phyloP scores from a whole-genome alignment of 116 monocot genomes.

The Posidonia oceanica region DNA sequence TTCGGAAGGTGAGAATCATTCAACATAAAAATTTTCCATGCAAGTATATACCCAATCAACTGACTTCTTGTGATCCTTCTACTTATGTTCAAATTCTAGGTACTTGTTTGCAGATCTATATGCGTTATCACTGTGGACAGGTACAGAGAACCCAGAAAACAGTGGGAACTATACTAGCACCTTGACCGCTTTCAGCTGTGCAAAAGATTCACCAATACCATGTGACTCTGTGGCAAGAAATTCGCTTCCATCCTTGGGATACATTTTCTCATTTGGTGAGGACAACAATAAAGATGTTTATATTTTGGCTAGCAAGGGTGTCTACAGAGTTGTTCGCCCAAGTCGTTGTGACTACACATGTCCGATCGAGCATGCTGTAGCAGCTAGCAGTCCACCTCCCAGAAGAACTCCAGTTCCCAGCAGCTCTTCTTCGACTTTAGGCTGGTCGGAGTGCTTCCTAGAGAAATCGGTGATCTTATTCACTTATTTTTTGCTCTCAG shows the following conservation, averaged over 20 bases:
- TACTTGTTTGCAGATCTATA: constrained; percentile 83
- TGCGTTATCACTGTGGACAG: constrained; percentile 51
- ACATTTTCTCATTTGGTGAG: constrained; percentile 72
- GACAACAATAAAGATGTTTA: constrained; percentile 68
- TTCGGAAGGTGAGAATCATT: constrained; percentile 47
- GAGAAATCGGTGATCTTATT: background rate
- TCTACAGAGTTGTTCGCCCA: constrained; percentile 67
- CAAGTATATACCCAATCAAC: background rate
- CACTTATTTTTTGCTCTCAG: background rate
- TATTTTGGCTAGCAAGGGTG: constrained; percentile 56
- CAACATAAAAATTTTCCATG: background rate
- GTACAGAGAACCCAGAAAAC: constrained; percentile 38
- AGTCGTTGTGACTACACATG: constrained; percentile 68
- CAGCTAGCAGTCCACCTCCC: background rate
- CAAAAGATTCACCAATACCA: constrained; percentile 53
- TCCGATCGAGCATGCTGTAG: constrained; percentile 20
- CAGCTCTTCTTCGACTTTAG: background rate
- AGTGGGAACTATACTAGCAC: constrained; percentile 72
- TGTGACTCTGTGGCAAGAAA: constrained; percentile 41
- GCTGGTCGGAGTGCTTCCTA: background rate
- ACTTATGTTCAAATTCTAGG: constrained; percentile 18
- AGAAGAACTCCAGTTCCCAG: background rate
- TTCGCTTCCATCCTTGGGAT: constrained; percentile 56
- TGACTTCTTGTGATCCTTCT: background rate
- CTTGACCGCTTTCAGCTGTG: constrained; percentile 50